A percentile compares a stretch with the other conserved stretches of the same genome.
phyloP scores from a whole-genome alignment of 2,329 filamentous ascomycete species.

The Tolypocladium tundrense region DNA sequence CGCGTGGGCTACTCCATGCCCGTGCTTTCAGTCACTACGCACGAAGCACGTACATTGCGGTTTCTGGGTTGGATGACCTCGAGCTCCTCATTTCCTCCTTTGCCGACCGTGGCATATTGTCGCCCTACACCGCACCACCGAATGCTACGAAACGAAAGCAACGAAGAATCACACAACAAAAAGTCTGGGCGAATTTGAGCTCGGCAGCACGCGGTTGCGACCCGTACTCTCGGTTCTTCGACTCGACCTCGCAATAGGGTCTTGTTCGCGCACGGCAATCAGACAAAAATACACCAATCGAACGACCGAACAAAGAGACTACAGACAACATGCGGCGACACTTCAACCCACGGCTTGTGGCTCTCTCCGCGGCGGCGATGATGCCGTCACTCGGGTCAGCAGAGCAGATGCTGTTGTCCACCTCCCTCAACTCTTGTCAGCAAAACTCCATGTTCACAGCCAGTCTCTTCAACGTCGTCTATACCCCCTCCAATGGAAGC shows the following conservation, averaged over 20 bases:
- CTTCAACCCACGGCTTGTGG: conserved; percentile 31
- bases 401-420: conserved; percentile 63
- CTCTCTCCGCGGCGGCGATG: conserved; percentile 33
- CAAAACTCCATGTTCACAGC: conserved; percentile 76
- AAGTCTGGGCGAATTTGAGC: not conserved
- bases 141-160: too few relatives aligned
- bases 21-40: too few relatives aligned
- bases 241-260: too few relatives aligned
- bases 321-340: conserved; percentile 32
- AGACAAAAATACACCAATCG: not conserved
- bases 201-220: not conserved
- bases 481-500: conserved; percentile 64
- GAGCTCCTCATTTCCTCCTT: too few relatives aligned
- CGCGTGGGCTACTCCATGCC: too few relatives aligned
- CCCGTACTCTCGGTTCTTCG: not conserved
- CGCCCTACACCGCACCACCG: too few relatives aligned
- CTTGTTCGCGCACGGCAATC: not conserved
- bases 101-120: too few relatives aligned
- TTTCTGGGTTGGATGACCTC: too few relatives aligned
- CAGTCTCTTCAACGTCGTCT: conserved; percentile 76
- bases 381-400: conserved; percentile 41
- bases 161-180: too few relatives aligned
- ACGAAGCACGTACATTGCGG: too few relatives aligned
- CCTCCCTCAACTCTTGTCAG: conserved; percentile 77
- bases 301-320: not conserved